A percentile compares a stretch with the other conserved stretches of the same genome.
Conservation (phyloP, 495 filamentous ascomycete genomes). For the Xylaria scruposa region DNA sequence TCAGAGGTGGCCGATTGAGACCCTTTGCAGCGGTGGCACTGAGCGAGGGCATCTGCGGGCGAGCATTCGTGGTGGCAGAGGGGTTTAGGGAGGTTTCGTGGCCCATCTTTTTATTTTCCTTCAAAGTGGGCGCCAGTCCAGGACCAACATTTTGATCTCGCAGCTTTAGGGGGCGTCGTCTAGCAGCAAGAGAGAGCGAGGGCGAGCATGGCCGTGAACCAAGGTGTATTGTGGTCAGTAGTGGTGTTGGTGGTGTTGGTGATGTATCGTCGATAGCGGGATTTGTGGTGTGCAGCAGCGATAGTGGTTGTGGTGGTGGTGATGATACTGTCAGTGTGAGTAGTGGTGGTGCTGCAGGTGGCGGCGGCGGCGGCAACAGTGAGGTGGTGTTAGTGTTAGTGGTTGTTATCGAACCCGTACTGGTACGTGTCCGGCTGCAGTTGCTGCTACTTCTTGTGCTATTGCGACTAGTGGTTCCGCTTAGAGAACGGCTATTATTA, state of each 20-base stretch:
- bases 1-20: conserved; percentile 50
- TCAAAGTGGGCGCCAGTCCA: conserved; percentile 37
- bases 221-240: conserved; percentile 4
- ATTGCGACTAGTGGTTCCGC: background rate
- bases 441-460: background rate
- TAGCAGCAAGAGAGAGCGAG: conserved; percentile 17
- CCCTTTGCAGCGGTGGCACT: conserved; percentile 45
- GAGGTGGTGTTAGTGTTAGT: background rate
- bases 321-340: background rate
- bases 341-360: background rate
- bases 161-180: conserved; percentile 37
- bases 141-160: conserved; percentile 53
- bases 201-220: background rate
- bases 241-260: background rate
- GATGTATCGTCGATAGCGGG: background rate
- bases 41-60: conserved; percentile 49
- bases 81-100: conserved; percentile 32
- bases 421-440: background rate
- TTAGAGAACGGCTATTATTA: background rate
- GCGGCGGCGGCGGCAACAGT: background rate
- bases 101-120: conserved; percentile 44
- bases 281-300: background rate
- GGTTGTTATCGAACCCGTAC: background rate
- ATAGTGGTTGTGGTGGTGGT: background rate
- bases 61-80: conserved; percentile 35